Evolutionary conservation across 1,284 basidiomycete genomes (phyloP).

Genomic region (Coniophora puteana): DNA sequence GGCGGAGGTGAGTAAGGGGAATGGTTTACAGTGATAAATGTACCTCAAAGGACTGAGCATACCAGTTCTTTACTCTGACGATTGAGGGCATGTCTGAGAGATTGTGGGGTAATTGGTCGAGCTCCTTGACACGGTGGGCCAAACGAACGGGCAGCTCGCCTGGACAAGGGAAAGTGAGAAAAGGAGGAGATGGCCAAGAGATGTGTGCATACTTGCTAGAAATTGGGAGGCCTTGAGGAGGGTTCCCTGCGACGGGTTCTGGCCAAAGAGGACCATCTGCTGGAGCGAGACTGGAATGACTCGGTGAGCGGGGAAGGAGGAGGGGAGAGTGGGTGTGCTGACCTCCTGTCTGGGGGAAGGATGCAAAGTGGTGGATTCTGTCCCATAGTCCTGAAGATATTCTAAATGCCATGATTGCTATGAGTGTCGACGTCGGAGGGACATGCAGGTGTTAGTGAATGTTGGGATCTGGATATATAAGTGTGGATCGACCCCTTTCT

Average conservation of each 20-base stretch:
- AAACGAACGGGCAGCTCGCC: conserved; percentile 94
- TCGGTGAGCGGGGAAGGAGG: neutral
- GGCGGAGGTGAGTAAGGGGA: conserved; percentile 3
- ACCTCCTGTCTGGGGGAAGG: conserved; percentile 92
- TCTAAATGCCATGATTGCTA: too few species aligned
- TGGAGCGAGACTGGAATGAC: conserved; percentile 23
- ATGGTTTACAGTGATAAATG: conserved; percentile 21
- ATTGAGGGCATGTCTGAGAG: conserved; percentile 92
- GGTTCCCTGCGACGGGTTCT: conserved; percentile 29
- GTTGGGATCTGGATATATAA: too few species aligned
- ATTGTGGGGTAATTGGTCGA: conserved; percentile 92
- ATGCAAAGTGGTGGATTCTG: conserved; percentile 91
- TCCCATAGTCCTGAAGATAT: conserved; percentile 86
- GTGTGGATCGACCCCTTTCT: too few species aligned
- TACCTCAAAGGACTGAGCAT: conserved; percentile 97
- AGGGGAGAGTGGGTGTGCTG: conserved; percentile 77
- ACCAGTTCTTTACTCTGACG: conserved; percentile 97
- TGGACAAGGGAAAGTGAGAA: conserved; percentile 49
- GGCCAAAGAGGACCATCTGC: conserved; percentile 30
- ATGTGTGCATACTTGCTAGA: conserved; percentile 82
- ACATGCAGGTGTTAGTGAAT: too few species aligned
- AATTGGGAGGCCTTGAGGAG: conserved; percentile 29
- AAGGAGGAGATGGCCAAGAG: conserved; percentile 84
- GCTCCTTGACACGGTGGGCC: conserved; percentile 94
- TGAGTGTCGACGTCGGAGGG: too few species aligned